These are phyloP conservation scores for Flaveria trinervia DNA, from an alignment of 129 eudicot genomes.

Conservation along the genomic window DNA sequence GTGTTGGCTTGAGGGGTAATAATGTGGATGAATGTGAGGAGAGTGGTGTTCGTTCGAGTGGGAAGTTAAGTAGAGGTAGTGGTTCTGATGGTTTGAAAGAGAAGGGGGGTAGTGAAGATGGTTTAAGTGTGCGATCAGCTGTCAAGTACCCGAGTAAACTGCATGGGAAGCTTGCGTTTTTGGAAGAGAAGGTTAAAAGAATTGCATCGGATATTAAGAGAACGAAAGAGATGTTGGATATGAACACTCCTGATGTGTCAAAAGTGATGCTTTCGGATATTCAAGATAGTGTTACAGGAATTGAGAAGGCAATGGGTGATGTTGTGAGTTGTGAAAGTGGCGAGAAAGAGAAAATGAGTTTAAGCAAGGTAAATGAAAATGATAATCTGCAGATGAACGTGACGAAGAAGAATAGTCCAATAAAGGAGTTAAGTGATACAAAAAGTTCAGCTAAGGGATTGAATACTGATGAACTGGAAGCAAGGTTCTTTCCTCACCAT, in stretches of 20 bases:
- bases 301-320: constrained; percentile 85
- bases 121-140: constrained; percentile 12
- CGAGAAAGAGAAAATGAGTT: constrained; percentile 27
- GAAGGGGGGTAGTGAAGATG: constrained; percentile 36
- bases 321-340: constrained; percentile 44
- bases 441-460: constrained; percentile 52
- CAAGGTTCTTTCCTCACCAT: constrained; percentile 84
- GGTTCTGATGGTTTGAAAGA: constrained; percentile 35
- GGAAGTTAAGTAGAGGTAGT: constrained; percentile 33
- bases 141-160: constrained; percentile 65
- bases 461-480: constrained; percentile 74
- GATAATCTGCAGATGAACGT: constrained; percentile 13
- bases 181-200: constrained; percentile 89
- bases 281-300: constrained; percentile 85
- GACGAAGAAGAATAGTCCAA: constrained; percentile 14
- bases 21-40: constrained; percentile 29
- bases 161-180: constrained; percentile 86
- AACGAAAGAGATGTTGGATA: constrained; percentile 85
- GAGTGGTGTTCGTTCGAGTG: constrained; percentile 30
- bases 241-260: constrained; percentile 79
- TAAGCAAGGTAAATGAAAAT: constrained; percentile 19
- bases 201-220: constrained; percentile 85
- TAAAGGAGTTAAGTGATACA: constrained; percentile 16
- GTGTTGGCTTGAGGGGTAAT: constrained; percentile 28
- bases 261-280: constrained; percentile 74